Percentiles rank a stretch among this genome's conserved stretches.
These are phyloP conservation scores for Amanita rimosa DNA, from an alignment of 768 basidiomycete species.

Conservation along the genomic window DNA sequence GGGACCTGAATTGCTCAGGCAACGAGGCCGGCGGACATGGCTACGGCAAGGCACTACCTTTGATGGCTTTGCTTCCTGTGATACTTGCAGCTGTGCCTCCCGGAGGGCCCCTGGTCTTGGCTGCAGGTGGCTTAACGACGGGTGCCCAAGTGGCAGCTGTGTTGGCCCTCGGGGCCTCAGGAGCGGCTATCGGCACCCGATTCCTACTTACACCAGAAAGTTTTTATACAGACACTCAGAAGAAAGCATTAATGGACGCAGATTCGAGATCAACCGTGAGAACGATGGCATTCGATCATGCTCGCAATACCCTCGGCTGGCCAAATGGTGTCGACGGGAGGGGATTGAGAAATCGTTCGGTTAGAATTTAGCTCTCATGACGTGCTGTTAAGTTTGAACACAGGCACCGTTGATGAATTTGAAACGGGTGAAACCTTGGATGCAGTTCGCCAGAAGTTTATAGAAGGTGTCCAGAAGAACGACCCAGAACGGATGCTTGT, in stretches of 20 bases:
- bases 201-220: slow-evolving; percentile 62
- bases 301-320: slow-evolving; percentile 46
- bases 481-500: slow-evolving; percentile 43
- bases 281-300: slow-evolving; percentile 54
- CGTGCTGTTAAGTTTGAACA: slow-evolving; percentile 12
- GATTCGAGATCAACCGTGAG: slow-evolving; percentile 35
- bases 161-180: slow-evolving; percentile 57
- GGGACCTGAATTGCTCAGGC: slow-evolving; percentile 27
- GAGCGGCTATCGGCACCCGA: slow-evolving; percentile 63
- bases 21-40: slow-evolving; percentile 80
- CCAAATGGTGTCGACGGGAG: slow-evolving; percentile 53
- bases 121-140: slow-evolving; percentile 62
- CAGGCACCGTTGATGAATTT: slow-evolving; percentile 44
- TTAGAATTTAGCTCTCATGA: slow-evolving; percentile 6
- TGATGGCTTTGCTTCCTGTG: slow-evolving; percentile 47
- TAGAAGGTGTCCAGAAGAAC: slow-evolving; percentile 29
- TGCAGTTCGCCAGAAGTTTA: slow-evolving; percentile 30
- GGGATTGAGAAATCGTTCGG: slow-evolving; percentile 38
- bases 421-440: slow-evolving; percentile 35
- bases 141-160: slow-evolving; percentile 56
- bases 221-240: slow-evolving; percentile 42
- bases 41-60: slow-evolving; percentile 38
- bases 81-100: slow-evolving; percentile 33
- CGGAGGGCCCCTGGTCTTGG: slow-evolving; percentile 44
- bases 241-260: slow-evolving; percentile 38